phyloP scores from a whole-genome alignment of 495 filamentous ascomycete species.

The Podospora pseudoanserina region DNA sequence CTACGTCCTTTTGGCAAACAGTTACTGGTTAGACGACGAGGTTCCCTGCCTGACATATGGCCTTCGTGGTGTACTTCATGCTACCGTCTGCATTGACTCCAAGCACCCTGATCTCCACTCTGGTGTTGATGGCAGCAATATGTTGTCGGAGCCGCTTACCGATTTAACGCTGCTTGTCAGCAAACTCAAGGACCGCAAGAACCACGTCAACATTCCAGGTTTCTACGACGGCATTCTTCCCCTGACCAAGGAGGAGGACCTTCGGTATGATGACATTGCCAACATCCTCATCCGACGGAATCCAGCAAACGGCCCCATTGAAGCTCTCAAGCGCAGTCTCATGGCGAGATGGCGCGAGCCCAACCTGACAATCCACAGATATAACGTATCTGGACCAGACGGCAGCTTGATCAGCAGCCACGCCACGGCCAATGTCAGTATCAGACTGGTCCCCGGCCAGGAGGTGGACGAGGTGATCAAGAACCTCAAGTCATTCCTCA shows the following conservation, averaged over 20 bases:
- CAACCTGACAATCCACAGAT: conserved; percentile 86
- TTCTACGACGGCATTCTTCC: conserved; percentile 83
- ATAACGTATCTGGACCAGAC: conserved; percentile 83
- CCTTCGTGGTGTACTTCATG: conserved; percentile 89
- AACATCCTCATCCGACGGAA: conserved; percentile 66
- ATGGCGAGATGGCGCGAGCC: conserved; percentile 97
- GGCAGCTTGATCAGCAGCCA: conserved; percentile 83
- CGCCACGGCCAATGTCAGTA: conserved; percentile 79
- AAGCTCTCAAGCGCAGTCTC: conserved; percentile 68
- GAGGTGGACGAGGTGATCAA: conserved; percentile 69
- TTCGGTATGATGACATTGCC: conserved; percentile 79
- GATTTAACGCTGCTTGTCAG: conserved; percentile 80
- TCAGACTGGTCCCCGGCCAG: conserved; percentile 92
- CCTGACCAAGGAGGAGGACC: conserved; percentile 69
- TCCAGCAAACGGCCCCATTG: conserved; percentile 61
- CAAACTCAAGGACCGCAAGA: conserved; percentile 67
- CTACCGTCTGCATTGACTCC: conserved; percentile 80
- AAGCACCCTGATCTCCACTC: conserved; percentile 87
- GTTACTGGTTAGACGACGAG: conserved; percentile 96
- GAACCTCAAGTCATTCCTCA: conserved; percentile 61
- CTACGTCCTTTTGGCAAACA: conserved; percentile 92
- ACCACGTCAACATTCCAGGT: conserved; percentile 60
- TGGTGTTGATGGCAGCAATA: conserved; percentile 85
- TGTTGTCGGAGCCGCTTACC: conserved; percentile 85
- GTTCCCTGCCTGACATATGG: conserved; percentile 95